Evolutionary conservation across 164 flowering plant genomes (phyloP), one percentile per base, ranked within the genome.

Genomic region (Vitis riparia): DNA sequence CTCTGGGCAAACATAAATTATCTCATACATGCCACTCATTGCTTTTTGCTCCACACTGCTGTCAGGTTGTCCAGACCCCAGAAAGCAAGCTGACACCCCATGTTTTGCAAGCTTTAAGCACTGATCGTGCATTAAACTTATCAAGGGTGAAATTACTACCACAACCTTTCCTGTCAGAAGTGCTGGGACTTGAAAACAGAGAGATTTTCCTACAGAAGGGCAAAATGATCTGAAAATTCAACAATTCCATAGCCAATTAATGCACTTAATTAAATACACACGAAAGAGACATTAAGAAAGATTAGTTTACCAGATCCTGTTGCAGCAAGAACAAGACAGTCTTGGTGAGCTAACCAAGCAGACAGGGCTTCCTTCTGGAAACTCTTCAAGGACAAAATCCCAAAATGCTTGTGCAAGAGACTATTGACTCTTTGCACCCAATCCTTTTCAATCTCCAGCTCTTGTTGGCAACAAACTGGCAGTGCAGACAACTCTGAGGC

Each of bases 71-170:
- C 97, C 97, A 73, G 97, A 92, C 61, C 98, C 97, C 73, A 92
- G 97, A 77, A 92, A 94, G 81, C 98, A 94, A 65, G 98, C 97
- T 32, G 97, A 89, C 3, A 94, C 80, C 19, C 97, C 97, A 73
- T 89, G 95, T 73, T 80, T 85, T 67, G 92, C 85, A 9, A 94
- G 85, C 74, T 89, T 92, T 68, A 91, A 78, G 80, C 98, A 94
- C 69, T 94, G 98, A 80, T 94, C 98, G 69, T 89, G 97, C 98
- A 94, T 92, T 85, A 92, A 86, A 74, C 98, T 94, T 75, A 92
- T 94, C 80, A 94, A 80, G 30, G 97, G 98, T 51, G 98, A 94
- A 71, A 94, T 84, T 49, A 92, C 97, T 67, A 94, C 86, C 61
- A 92, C 98, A 32, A 91, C 92, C 79, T 87, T 92, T 74, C 98